Conservation (phyloP, 768 basidiomycete genomes). For the Cytidiella melzeri region DNA sequence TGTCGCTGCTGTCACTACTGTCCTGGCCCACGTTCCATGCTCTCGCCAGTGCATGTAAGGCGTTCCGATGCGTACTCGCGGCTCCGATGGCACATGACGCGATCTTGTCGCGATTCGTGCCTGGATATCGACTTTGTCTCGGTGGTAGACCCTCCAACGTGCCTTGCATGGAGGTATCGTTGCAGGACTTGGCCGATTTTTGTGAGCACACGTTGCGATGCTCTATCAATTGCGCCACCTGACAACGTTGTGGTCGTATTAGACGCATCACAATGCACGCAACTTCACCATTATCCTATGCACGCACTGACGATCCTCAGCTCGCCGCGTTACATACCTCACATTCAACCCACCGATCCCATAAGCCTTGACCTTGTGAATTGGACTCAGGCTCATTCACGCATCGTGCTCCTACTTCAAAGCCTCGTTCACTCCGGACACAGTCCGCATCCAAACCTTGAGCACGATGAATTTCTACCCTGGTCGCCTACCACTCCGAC, state of each 20-base stretch:
- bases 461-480: slow-evolving; percentile 31
- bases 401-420: slow-evolving; percentile 69
- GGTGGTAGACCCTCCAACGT: slow-evolving; percentile 34
- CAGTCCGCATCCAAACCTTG: slow-evolving; percentile 40
- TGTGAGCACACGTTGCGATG: slow-evolving; percentile 35
- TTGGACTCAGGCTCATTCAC: slow-evolving; percentile 60
- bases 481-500: background rate
- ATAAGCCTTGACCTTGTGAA: slow-evolving; percentile 34
- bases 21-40: slow-evolving; percentile 37
- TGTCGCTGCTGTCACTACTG: slow-evolving; percentile 24
- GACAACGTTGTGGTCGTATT: background rate
- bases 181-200: slow-evolving; percentile 58
- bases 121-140: slow-evolving; percentile 45
- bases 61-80: slow-evolving; percentile 29
- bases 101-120: slow-evolving; percentile 46
- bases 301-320: slow-evolving; percentile 50
- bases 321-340: slow-evolving; percentile 2
- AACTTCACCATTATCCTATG: slow-evolving; percentile 66
- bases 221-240: background rate
- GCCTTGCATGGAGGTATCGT: slow-evolving; percentile 43
- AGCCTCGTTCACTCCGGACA: slow-evolving; percentile 61
- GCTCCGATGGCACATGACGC: slow-evolving; percentile 29
- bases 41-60: slow-evolving; percentile 30
- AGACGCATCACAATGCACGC: slow-evolving; percentile 40
- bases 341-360: slow-evolving; percentile 3